Base-by-base conservation (phyloP, 371 early-diverging fungal genomes). In the Dichotomocladium elegans region DNA sequence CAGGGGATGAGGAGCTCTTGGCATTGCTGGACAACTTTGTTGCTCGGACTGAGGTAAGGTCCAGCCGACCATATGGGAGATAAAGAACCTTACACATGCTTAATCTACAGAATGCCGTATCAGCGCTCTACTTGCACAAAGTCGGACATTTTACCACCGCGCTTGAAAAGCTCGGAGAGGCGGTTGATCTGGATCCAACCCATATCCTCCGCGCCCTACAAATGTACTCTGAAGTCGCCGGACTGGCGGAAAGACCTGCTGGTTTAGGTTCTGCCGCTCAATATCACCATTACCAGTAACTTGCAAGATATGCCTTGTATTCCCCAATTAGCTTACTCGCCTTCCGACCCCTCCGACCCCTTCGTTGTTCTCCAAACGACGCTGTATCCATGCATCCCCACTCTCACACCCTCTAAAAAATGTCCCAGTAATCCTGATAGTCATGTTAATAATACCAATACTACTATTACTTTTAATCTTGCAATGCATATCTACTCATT, bases 131-230 rank as follows among this genome's bases (percentile, higher is more conserved):
- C 52, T 72, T 86, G 40, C 70, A 76, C 35, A 78, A 83, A 49
- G 62, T 81, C 26, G 81, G 80, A 7, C 68, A 68, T 27, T 83
- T 76, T 64, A 73, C 82, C 15, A 55, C 64, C 26, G 81, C 79
- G 9, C 66, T 83, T 24, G 82, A 83, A 47, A 72, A 74, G 28
- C 58, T 86, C 0, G 77, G 83, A n/a, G 72, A 79, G 28, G 78
- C 79, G 1, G 69, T 79, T 29, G 73, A 71, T 27, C 58, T 81
- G 28, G 86, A 86, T 59, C 77, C 81, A 2, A 60, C 68, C 45
- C 75, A 82, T 50, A 81, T 86, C 37, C 44, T 84, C 26, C 73
- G 80, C 15, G 83, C 84, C 2, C 52, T 84, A 51, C 83, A 81
- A 63, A 83, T 83, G 82, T 82, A 79, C 64, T 74, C 75, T 30